Evolutionary conservation across 352 stramenopile genomes (phyloP).

Genomic region (Saprolegnia diclina): DNA sequence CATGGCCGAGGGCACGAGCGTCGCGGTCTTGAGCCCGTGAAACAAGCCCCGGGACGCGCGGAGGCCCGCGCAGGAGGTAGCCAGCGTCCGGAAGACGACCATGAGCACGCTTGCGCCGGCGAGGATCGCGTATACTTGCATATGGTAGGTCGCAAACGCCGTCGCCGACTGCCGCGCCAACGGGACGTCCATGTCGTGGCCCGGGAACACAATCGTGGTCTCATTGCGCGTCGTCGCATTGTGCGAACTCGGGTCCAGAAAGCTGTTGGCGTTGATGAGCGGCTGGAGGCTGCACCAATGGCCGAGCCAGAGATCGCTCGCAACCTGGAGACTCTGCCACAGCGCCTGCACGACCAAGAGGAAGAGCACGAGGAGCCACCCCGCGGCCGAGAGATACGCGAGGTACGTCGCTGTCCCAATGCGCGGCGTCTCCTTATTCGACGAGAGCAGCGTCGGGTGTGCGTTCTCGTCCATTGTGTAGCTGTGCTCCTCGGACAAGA

Average conservation of each 20-base stretch:
- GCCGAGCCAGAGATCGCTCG: constrained; percentile 21
- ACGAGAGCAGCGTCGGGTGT: background rate
- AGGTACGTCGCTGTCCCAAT: background rate
- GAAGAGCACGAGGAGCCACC: background rate
- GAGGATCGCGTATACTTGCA: constrained; percentile 16
- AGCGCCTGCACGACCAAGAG: constrained; percentile 5
- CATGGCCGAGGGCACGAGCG: background rate
- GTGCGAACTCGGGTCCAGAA: background rate
- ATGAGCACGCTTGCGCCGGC: background rate
- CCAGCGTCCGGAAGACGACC: constrained; percentile 14
- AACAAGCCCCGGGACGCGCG: constrained; percentile 1
- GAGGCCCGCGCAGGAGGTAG: constrained; percentile 13
- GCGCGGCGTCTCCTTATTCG: background rate
- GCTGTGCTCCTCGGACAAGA: constrained; percentile 8
- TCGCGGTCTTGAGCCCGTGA: background rate
- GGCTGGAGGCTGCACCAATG: constrained; percentile 7
- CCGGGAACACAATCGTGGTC: background rate
- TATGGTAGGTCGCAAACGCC: background rate
- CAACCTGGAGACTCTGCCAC: constrained; percentile 15
- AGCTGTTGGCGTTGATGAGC: background rate
- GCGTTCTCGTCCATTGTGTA: constrained; percentile 8
- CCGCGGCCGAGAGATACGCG: constrained; percentile 2
- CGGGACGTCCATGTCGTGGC: background rate
- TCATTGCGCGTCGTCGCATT: constrained; percentile 30
- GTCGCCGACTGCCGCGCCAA: background rate